A percentile compares a stretch with the other conserved stretches of the same genome.
Evolutionary conservation across 257 asterid genomes (phyloP).

Genomic region (Fraxinus cuspidata): DNA sequence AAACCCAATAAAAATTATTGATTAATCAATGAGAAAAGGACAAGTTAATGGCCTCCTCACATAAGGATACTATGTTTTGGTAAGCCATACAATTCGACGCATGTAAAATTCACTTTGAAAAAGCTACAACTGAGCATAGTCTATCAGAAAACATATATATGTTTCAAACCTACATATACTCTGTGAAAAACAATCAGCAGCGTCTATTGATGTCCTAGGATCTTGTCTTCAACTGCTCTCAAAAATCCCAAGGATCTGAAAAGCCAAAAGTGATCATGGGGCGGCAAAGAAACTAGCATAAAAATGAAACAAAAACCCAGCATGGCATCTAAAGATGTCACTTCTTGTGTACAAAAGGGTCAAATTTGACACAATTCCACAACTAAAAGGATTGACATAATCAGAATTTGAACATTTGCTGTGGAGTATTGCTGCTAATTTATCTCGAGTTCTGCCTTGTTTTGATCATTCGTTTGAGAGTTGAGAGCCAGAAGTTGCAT

Average conservation of each 20-base stretch:
- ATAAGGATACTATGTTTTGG: neutral
- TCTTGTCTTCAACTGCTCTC: conserved; percentile 25
- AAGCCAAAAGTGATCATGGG: conserved; percentile 15
- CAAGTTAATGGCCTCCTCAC: neutral
- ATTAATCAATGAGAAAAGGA: neutral
- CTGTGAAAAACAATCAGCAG: conserved; percentile 38
- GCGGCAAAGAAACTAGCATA: conserved; percentile 10
- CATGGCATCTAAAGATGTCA: conserved; percentile 39
- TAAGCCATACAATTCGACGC: neutral
- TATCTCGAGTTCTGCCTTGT: conserved; percentile 79
- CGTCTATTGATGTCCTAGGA: conserved; percentile 38
- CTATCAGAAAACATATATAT: conserved; percentile 2
- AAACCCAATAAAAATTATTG: neutral
- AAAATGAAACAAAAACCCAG: conserved; percentile 29
- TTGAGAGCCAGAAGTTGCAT: conserved; percentile 90
- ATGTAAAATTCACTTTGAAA: neutral
- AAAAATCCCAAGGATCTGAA: neutral
- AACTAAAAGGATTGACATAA: conserved; percentile 31
- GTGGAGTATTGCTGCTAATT: conserved; percentile 19
- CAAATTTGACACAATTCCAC: conserved; percentile 37
- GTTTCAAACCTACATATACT: conserved; percentile 20
- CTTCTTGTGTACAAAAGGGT: conserved; percentile 45
- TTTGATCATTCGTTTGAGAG: conserved; percentile 92
- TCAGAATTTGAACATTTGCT: conserved; percentile 19
- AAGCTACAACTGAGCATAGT: neutral